Evolutionary conservation across 768 basidiomycete species (phyloP), one percentile per base, ranked within the genome.

Genomic region (Collybia mongolica): DNA sequence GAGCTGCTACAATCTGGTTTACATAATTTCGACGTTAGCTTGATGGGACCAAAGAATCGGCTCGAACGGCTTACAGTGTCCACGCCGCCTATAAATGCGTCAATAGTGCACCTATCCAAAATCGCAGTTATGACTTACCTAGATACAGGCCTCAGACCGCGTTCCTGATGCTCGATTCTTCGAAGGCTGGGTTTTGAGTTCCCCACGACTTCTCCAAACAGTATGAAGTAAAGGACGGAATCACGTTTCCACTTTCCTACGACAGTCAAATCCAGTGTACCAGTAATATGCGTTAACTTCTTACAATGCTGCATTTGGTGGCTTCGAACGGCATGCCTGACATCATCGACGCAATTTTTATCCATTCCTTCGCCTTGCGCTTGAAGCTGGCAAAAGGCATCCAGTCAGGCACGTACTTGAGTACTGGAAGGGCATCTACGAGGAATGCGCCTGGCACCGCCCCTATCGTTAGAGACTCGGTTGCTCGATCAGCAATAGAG

Each of bases 31-130:
- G n/a, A n/a, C n/a, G n/a, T 19, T 23, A 15, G 20, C 15, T 7
- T 15, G 6, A 20, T 7, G 8, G 39, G 24, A 9, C 6, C 23
- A 19, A 4, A 6, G 32, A 19, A 23, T 14, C 15, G 5, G 39
- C 9, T 18, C 14, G 6, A 19, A 20, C 15, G n/a, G 58, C 63
- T 12, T 49, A 69, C 68, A 9, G 69, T 66, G 44, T 69, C 67
- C 1, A 65, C 54, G 3, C 65, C 58, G 28, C 60, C 70, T 70
- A 24, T 6, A 26, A 7, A 4, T 4, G 24, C 3, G 24, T 26
- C 15, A 17, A 24, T 2, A 24, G 1, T 20, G 38, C 2, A 20
- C 17, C 6, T 11, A n/a, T 14, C 18, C 19, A n/a, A 9, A 32
- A 32, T n/a, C 6, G 14, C 5, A 18, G 17, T 11, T 9, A 18